Evolutionary conservation across 1,139 yeast genomes (phyloP).

Genomic region (Protomyces arabidopsidicola): DNA sequence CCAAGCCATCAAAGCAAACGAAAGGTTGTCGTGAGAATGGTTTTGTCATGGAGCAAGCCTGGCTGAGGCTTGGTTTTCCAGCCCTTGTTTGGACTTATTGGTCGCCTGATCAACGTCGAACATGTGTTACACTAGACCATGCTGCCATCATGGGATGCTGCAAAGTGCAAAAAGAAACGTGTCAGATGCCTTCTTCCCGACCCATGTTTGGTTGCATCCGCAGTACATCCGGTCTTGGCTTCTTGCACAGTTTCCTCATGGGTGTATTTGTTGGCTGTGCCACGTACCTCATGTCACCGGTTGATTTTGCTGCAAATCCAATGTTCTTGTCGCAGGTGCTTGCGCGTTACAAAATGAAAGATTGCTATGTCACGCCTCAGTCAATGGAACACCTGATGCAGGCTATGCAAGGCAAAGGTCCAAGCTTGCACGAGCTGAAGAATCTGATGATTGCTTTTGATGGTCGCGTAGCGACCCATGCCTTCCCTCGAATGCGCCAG

Average conservation of each 20-base stretch:
- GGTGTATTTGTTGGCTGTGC: constrained; percentile 74
- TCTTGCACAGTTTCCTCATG: constrained; percentile 70
- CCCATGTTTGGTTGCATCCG: constrained; percentile 84
- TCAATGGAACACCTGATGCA: constrained; percentile 73
- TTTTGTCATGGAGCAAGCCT: constrained; percentile 37
- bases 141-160: constrained; percentile 68
- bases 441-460: constrained; percentile 81
- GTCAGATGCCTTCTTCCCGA: constrained; percentile 67
- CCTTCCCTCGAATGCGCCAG: constrained; percentile 56
- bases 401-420: constrained; percentile 56
- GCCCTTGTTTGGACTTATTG: constrained; percentile 65
- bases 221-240: constrained; percentile 80
- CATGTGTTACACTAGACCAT: constrained; percentile 63
- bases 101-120: constrained; percentile 67
- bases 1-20: constrained; percentile 58
- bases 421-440: constrained; percentile 57
- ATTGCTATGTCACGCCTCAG: constrained; percentile 78
- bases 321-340: constrained; percentile 64
- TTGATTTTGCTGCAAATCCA: constrained; percentile 74
- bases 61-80: constrained; percentile 37
- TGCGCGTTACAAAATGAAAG: constrained; percentile 76
- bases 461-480: constrained; percentile 64
- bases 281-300: constrained; percentile 73
- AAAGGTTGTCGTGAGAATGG: constrained; percentile 47
- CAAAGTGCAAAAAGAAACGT: constrained; percentile 85